Percentiles rank a stretch among this genome's conserved stretches.
phyloP scores from a whole-genome alignment of 257 asterid genomes.

The Fraxinus quadrangulata region DNA sequence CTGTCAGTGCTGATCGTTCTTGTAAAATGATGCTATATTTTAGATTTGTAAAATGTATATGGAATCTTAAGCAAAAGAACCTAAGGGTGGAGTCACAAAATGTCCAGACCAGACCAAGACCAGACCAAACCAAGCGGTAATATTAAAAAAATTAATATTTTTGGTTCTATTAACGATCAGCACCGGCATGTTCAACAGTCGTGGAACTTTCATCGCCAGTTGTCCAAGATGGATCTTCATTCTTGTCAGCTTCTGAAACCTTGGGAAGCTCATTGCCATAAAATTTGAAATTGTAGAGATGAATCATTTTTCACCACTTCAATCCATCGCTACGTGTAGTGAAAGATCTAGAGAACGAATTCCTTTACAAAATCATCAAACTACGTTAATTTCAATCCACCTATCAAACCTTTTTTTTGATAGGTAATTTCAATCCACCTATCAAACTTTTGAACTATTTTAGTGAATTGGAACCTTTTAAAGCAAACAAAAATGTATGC shows the following conservation, averaged over 20 bases:
- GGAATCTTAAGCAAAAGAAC: not conserved
- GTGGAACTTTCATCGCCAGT: constrained; percentile 26
- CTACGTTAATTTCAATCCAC: not conserved
- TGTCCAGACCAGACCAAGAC: no score
- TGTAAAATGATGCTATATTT: no score
- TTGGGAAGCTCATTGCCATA: no score
- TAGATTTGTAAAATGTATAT: no score
- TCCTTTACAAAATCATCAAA: not conserved
- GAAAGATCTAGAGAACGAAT: not conserved
- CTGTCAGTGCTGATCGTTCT: constrained; percentile 12
- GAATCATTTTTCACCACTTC: not conserved
- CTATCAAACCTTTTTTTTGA: not conserved
- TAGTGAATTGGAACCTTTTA: not conserved
- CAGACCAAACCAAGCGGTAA: no score
- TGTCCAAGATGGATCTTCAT: constrained; percentile 22
- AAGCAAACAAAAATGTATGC: no score
- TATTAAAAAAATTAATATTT: no score
- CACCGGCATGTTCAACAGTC: constrained; percentile 17
- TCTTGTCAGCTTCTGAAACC: constrained; percentile 21
- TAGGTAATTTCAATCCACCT: not conserved
- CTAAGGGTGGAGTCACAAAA: no score
- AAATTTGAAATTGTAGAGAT: not conserved
- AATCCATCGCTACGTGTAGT: not conserved
- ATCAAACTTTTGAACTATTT: not conserved
- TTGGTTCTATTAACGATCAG: not conserved